phyloP scores from a whole-genome alignment of 164 flowering plant species.

The Tetracentron sinense region DNA sequence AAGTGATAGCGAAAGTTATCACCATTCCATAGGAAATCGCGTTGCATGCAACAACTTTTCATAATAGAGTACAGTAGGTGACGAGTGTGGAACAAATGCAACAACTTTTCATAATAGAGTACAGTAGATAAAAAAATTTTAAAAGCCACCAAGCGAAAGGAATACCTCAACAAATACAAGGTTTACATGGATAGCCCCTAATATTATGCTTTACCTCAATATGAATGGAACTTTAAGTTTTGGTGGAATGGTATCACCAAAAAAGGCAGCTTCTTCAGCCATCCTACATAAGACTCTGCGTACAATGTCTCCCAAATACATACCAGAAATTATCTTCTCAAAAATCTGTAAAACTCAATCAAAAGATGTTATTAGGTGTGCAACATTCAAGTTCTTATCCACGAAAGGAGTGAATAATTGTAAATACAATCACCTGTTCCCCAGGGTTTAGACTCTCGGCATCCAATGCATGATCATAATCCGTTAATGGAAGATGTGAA shows the following conservation, averaged over 20 bases:
- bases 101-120: not conserved
- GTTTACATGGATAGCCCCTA: not conserved
- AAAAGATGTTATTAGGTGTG: not conserved
- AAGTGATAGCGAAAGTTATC: too few relatives aligned
- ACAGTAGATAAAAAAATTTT: not conserved
- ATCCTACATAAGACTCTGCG: conserved; percentile 66
- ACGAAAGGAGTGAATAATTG: not conserved
- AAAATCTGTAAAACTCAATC: conserved; percentile 57
- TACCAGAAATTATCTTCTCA: conserved; percentile 93
- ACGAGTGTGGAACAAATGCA: not conserved
- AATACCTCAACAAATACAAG: not conserved
- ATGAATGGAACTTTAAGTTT: conserved; percentile 65
- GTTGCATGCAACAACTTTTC: too few relatives aligned
- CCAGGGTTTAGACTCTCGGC: conserved; percentile 82
- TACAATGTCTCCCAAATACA: conserved; percentile 94
- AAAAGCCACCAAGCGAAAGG: not conserved
- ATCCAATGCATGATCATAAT: conserved; percentile 77
- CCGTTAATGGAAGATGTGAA: conserved; percentile 85
- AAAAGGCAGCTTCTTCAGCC: conserved; percentile 93
- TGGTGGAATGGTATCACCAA: conserved; percentile 82
- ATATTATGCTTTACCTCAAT: conserved; percentile 43
- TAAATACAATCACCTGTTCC: conserved; percentile 56
- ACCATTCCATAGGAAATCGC: too few relatives aligned
- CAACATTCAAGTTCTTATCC: not conserved
- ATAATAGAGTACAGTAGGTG: too few relatives aligned